Conservation (phyloP, 2,329 filamentous ascomycete genomes). For the Cyphellophora attinorum region DNA sequence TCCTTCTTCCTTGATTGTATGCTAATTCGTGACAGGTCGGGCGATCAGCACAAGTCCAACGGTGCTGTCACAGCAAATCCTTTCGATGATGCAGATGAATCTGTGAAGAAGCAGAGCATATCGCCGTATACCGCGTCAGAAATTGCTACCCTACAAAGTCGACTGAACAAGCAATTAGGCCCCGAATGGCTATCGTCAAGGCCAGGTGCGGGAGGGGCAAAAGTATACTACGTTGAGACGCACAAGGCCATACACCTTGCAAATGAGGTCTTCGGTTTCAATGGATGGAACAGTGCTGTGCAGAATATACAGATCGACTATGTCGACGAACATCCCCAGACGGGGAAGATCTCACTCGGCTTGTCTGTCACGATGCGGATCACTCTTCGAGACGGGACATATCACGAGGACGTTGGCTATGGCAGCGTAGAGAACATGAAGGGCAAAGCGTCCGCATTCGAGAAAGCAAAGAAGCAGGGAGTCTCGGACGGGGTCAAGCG, state of each 20-base stretch:
- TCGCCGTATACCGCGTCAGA: conserved; percentile 80
- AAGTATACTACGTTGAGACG: conserved; percentile 88
- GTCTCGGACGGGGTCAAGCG: conserved; percentile 91
- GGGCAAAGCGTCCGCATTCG: conserved; percentile 89
- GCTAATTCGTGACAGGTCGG: conserved; percentile 14
- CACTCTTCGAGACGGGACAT: conserved; percentile 87
- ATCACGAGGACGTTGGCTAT: conserved; percentile 94
- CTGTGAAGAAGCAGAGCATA: conserved; percentile 47
- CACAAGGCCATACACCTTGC: conserved; percentile 94
- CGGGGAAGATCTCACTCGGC: conserved; percentile 71
- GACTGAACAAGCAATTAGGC: conserved; percentile 85
- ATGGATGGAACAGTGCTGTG: conserved; percentile 95
- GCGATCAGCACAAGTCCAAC: conserved; percentile 19
- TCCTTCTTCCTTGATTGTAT: neutral
- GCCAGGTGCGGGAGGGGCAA: conserved; percentile 70
- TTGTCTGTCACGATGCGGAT: conserved; percentile 85
- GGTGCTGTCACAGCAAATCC: conserved; percentile 51
- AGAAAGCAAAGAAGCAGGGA: conserved; percentile 97
- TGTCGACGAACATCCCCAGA: conserved; percentile 72
- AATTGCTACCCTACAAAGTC: conserved; percentile 76
- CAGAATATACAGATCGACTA: conserved; percentile 93
- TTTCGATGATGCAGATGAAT: conserved; percentile 53
- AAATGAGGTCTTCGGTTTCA: conserved; percentile 93
- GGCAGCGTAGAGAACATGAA: conserved; percentile 94
- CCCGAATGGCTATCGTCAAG: conserved; percentile 91